Evolutionary conservation across 345 rosid genomes (phyloP), one percentile per base, ranked within the genome.

Genomic region (Citrus cavaleriei): DNA sequence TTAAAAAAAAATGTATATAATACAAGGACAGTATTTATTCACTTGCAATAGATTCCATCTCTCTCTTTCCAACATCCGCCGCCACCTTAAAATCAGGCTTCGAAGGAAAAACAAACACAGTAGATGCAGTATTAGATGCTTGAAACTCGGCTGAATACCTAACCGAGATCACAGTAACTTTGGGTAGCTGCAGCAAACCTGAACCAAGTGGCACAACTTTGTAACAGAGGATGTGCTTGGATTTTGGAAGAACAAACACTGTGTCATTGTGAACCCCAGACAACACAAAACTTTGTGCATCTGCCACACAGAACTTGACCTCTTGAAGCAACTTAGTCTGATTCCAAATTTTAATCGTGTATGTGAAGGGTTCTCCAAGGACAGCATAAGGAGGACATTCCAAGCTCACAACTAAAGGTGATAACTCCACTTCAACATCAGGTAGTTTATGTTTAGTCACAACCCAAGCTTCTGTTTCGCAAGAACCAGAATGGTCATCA

Each of bases 271-370:
- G 98, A 46, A 89, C 87, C 62, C 99, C 99, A 57, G 92, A 84
- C 77, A 90, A 60, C 65, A 96, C 94, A 80, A 96, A 93, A 84
- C 91, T 87, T 67, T 91, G 97, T 21, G 91, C 91, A 81, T 96
- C 99, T 73, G 94, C 88, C 82, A 94, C 76, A 34, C 89, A 82
- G 87, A 91, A 88, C 83, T 90, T 94, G 81, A 93, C 85, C 90
- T 94, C 98, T 81, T 96, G 98, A 74, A 94, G 97, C 87, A 94
- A 82, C 83, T 78, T 86, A 22, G 98, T 91, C 79, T 91, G 89
- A 87, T 96, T 96, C 74, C 51, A 83, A 78, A 96, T 89, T 82
- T 85, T 93, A 79, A 94, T 63, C 4, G 27, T 77, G 84, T 84
- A 93, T 6, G 85, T 82, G 81, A 96, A 94, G 35, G 98, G 90